Base-by-base conservation (phyloP, 768 basidiomycete genomes). In the Lentinula detonsa region DNA sequence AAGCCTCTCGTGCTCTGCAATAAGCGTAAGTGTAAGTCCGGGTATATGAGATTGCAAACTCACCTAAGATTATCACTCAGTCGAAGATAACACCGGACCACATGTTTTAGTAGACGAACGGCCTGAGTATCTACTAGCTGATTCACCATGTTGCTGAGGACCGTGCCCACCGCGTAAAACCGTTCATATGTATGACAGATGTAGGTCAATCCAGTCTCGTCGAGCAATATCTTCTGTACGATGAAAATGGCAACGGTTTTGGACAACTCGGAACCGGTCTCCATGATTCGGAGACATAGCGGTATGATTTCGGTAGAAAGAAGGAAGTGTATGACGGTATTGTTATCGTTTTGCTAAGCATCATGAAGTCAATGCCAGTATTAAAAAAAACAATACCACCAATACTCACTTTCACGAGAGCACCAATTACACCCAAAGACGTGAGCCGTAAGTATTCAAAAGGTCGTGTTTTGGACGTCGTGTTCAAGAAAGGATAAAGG, bases 111-210 rank as follows among this genome's bases (percentile, higher is more conserved):
- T 52, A 99, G 77, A 67, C 97, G 79, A 33, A 98, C 96, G 10
- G 97, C 97, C 73, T 98, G 97, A 2, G 92, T 97, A 75, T 99
- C 96, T 58, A 98, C 95, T 53, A 99, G 82, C 71, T 98, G 94
- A 69, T 90, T 91, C 65, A 98, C 97, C 97, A 99, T 99, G 73
- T 97, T 98, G 78, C 91, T 93, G 62, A 99, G 81, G 15, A 99
- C 97, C 7, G 96, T 97, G 16, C 96, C 97, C 58, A 99, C 97
- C 13, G 97, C 97, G 72, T 98, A 98, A 77, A 99, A 99, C 57
- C 97, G 84, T 72, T 99, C 97, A 71, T 99, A 99, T n/a, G 97
- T 99, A 74, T 99, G 97, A 68, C 97, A 98, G 69, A 98, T 99
- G 73, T 99, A 99, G 15, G 94, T 95, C 62, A 99, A 77, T 18